Evolutionary conservation across 2,329 filamentous ascomycete species (phyloP).

Genomic region (Seiridium unicorne): DNA sequence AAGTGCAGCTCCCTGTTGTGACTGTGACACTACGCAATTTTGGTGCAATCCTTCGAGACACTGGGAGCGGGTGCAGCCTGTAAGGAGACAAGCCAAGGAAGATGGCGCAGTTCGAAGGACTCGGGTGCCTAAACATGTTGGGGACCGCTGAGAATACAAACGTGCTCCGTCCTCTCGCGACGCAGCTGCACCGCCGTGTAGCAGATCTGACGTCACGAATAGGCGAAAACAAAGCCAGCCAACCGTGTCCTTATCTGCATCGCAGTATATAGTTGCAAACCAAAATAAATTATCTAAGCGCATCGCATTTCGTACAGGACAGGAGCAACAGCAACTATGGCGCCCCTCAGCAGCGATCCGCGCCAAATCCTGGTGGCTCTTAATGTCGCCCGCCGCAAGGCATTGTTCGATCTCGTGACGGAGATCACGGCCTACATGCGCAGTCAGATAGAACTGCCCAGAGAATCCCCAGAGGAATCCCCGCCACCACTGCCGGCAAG

Average conservation of each 20-base stretch:
- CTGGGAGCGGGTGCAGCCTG: no score
- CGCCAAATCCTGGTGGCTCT: conserved; percentile 55
- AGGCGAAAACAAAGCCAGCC: not conserved
- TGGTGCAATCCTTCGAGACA: not conserved
- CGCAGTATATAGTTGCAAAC: not conserved
- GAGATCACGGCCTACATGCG: conserved; percentile 56
- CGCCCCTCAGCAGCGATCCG: conserved; percentile 53
- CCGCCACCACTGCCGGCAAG: conserved; percentile 27
- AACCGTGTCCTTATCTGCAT: not conserved
- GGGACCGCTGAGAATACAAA: no score
- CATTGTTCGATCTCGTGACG: conserved; percentile 47
- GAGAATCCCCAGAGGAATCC: conserved; percentile 15
- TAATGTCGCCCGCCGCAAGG: conserved; percentile 49
- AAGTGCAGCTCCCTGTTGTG: no score
- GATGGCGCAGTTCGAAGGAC: not conserved
- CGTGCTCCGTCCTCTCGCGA: no score
- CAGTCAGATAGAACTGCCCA: conserved; percentile 42
- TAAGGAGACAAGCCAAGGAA: not conserved
- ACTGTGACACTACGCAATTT: not conserved
- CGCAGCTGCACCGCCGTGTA: not conserved
- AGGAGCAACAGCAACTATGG: conserved; percentile 30
- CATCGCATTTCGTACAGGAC: not conserved
- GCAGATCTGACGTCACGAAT: not conserved
- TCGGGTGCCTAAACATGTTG: not conserved
- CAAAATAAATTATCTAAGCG: not conserved